Conservation (phyloP, 2,329 filamentous ascomycete species). For the Colletotrichum tropicale region DNA sequence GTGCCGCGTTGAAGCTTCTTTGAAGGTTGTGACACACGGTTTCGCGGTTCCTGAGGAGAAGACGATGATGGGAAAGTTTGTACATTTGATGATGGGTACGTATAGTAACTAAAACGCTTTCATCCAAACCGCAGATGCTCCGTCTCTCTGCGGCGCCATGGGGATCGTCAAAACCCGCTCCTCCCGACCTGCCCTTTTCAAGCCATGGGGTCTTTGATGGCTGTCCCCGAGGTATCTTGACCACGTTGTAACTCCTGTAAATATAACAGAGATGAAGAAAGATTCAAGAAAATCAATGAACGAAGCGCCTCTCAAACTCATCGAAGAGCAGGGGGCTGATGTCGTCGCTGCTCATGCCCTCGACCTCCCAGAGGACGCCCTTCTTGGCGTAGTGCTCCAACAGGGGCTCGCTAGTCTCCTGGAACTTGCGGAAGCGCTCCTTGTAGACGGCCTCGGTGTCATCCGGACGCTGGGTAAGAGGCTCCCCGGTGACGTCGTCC, state of each 20-base stretch:
- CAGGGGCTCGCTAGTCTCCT: conserved; percentile 83
- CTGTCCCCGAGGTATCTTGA: conserved; percentile 18
- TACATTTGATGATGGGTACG: conserved; percentile 4
- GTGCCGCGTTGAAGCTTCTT: background rate
- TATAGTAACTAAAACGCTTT: background rate
- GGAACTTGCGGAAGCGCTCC: conserved; percentile 79
- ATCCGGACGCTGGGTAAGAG: conserved; percentile 80
- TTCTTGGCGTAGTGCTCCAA: conserved; percentile 87
- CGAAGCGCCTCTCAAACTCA: conserved; percentile 82
- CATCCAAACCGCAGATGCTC: background rate
- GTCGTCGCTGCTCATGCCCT: conserved; percentile 91
- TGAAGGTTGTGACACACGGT: background rate
- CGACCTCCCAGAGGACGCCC: conserved; percentile 84
- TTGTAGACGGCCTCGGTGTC: conserved; percentile 89
- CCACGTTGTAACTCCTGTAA: conserved; percentile 19
- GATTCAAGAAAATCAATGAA: conserved; percentile 22
- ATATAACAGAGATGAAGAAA: background rate
- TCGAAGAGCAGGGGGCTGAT: conserved; percentile 88
- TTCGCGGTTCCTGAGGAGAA: background rate
- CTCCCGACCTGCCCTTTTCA: conserved; percentile 14
- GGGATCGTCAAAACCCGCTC: background rate
- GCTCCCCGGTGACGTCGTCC: conserved; percentile 92
- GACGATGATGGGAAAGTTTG: background rate
- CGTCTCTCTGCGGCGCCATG: background rate
- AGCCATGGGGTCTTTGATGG: conserved; percentile 19